Conservation (phyloP, 805 yeast genomes). For the Komagataella populi region DNA sequence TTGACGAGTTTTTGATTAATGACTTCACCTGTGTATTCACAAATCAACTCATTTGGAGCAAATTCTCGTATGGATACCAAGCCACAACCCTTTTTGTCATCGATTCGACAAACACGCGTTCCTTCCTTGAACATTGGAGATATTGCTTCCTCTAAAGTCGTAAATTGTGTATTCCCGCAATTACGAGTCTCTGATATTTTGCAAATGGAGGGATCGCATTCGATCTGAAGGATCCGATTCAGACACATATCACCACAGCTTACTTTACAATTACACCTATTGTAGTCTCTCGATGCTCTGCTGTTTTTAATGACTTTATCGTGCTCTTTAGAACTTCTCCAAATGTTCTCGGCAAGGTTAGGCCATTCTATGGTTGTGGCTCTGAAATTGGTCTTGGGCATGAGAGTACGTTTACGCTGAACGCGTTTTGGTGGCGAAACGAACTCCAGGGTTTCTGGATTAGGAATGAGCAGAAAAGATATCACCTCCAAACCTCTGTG, state of each 20-base stretch:
- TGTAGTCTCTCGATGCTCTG: neutral
- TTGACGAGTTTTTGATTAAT: conserved; percentile 25
- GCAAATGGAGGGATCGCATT: neutral
- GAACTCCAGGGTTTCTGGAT: neutral
- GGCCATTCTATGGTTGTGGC: neutral
- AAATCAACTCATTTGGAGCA: conserved; percentile 22
- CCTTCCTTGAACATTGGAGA: conserved; percentile 4
- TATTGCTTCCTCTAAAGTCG: neutral
- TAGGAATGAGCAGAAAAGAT: neutral
- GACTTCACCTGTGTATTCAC: conserved; percentile 38
- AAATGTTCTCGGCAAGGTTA: neutral
- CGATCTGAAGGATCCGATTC: neutral
- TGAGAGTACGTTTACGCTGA: neutral
- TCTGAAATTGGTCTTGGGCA: neutral
- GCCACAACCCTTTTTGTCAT: conserved; percentile 26
- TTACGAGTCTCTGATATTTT: neutral
- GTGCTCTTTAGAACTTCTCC: neutral
- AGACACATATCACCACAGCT: neutral
- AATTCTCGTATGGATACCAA: conserved; percentile 23
- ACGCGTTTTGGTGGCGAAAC: neutral
- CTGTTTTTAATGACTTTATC: neutral
- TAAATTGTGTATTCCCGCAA: neutral
- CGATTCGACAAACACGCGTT: conserved; percentile 19
- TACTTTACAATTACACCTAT: neutral
- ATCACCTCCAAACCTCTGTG: conserved; percentile 12